Base-by-base conservation (phyloP, 1,139 yeast genomes). In the Suhomyces atakaporum region DNA sequence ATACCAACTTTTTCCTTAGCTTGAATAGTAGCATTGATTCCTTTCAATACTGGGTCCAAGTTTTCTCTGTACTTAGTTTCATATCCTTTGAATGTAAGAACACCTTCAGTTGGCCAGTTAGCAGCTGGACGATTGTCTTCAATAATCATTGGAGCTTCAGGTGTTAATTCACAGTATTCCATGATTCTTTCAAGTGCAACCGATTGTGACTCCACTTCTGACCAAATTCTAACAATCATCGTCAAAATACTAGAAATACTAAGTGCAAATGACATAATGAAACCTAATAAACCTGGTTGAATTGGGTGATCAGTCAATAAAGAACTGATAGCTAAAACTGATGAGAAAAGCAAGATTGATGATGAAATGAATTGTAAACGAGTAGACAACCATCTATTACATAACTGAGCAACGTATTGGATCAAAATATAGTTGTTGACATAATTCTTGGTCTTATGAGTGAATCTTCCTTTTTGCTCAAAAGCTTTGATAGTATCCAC, bases 401-500 rank as follows among this genome's bases (percentile, higher is more conserved):
- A 47, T 19, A 51, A 42, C 30, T 48, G 53, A 23, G 39, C 29
- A 11, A 44, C 39, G 20, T 36, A 35, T 29, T 46, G 46, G n/a
- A 52, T 44, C 30, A 46, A 46, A 5, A 45, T 42, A 22, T 44
- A 43, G 3, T 47, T 49, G 28, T 58, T 51, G 2, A 45, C 38
- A 25, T 50, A 46, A 9, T 29, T 34, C 40, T 39, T 44, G 16
- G 49, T 50, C 27, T 47, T 49, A 42, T 49, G 45, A 16, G 51
- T 37, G 27, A 58, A 60, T 27, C 65, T 44, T 7, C 49, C 56
- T 11, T 33, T 40, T 36, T 58, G 60, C 12, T 43, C 45, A 32
- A 48, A 60, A 1, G 64, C 65, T 31, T 52, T 51, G 31, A 60
- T 53, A 8, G 63, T 59, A 29, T 60, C 65, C n/a, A 54, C 55